Conservation (phyloP, 495 filamentous ascomycete genomes). For the Collariella sp. region DNA sequence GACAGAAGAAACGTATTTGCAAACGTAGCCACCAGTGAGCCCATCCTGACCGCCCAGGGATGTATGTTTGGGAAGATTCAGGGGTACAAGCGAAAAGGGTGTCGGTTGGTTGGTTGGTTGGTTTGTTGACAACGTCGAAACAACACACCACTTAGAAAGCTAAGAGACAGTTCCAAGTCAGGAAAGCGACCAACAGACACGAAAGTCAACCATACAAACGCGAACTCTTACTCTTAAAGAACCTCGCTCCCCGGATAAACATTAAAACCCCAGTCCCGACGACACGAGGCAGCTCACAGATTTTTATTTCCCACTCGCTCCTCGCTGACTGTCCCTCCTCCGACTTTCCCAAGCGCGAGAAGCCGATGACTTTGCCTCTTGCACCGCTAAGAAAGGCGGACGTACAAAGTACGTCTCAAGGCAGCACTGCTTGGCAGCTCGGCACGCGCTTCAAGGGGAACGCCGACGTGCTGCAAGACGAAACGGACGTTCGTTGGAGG, state of each 20-base stretch:
- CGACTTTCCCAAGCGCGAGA: slow-evolving; percentile 2
- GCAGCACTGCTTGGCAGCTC: not conserved
- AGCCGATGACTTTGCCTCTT: not conserved
- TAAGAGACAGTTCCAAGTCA: no score
- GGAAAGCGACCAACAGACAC: not conserved
- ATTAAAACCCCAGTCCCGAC: not conserved
- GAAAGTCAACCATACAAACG: not conserved
- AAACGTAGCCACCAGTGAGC: slow-evolving; percentile 3
- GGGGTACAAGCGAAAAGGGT: not conserved
- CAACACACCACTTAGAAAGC: no score
- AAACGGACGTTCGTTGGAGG: not conserved
- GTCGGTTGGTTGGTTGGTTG: not conserved
- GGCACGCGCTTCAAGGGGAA: not conserved
- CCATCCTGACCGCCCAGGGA: not conserved
- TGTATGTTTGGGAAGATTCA: not conserved
- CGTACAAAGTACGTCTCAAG: not conserved
- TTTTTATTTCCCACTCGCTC: not conserved
- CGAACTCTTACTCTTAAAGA: not conserved
- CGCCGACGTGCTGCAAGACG: not conserved
- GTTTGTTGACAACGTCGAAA: no score
- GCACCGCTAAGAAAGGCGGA: not conserved
- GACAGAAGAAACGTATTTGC: slow-evolving; percentile 19
- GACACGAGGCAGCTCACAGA: slow-evolving; percentile 3
- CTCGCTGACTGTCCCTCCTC: not conserved
- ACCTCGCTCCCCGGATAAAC: not conserved